These are phyloP conservation scores for Arthrobotrys sinensis DNA, from an alignment of 2,329 filamentous ascomycete species.

Conservation along the genomic window DNA sequence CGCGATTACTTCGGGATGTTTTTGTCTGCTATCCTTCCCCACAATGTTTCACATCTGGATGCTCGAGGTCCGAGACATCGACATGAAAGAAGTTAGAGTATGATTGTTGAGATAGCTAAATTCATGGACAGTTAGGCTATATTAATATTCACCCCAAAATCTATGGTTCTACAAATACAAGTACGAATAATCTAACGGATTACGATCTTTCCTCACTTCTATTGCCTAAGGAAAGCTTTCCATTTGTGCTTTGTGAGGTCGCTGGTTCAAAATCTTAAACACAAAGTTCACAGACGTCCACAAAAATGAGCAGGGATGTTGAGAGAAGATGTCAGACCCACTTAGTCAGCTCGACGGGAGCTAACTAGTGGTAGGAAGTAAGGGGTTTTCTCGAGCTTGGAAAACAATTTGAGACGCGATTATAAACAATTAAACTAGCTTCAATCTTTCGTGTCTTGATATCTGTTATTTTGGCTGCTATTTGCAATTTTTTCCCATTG, in stretches of 20 bases:
- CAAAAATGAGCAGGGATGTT: slow-evolving; percentile 10
- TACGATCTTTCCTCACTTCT: too few relatives aligned
- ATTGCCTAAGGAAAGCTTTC: too few relatives aligned
- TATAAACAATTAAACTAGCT: not conserved
- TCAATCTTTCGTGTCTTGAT: not conserved
- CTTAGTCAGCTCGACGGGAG: slow-evolving; percentile 15
- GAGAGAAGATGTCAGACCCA: slow-evolving; percentile 18
- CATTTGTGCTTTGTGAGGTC: too few relatives aligned
- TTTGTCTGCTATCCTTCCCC: not conserved
- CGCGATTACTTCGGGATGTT: too few relatives aligned
- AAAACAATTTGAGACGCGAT: not conserved
- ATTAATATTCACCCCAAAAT: too few relatives aligned
- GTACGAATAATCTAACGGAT: too few relatives aligned
- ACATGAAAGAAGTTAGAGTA: not conserved
- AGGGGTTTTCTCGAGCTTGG: not conserved
- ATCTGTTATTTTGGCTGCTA: not conserved
- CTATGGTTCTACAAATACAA: too few relatives aligned
- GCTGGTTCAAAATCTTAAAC: not conserved
- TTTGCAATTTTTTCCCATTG: too few relatives aligned
- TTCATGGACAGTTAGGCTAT: too few relatives aligned
- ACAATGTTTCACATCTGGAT: slow-evolving; percentile 2
- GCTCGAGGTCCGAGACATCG: too few relatives aligned
- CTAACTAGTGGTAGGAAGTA: not conserved
- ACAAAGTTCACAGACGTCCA: slow-evolving; percentile 10
- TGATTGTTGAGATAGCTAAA: not conserved